A percentile compares a stretch with the other conserved stretches of the same genome.
Conservation (phyloP, 768 basidiomycete genomes). For the Leccinum arenicola region DNA sequence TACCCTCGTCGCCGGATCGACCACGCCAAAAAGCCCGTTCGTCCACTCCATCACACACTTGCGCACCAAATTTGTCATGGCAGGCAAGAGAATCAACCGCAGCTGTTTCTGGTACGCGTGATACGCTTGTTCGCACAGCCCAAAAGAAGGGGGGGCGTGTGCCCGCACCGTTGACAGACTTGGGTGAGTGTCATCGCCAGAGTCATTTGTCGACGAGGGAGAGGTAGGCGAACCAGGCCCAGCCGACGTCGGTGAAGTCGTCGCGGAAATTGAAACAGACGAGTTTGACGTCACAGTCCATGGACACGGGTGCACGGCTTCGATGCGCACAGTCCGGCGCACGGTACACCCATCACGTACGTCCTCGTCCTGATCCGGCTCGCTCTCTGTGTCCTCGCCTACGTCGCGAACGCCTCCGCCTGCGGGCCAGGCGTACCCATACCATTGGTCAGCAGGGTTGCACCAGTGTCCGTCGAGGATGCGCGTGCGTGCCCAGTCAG, state of each 20-base stretch:
- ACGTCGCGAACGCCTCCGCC: slow-evolving; percentile 30
- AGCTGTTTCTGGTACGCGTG: slow-evolving; percentile 57
- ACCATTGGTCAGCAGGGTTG: slow-evolving; percentile 72
- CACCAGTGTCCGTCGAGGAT: slow-evolving; percentile 78
- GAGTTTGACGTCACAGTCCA: slow-evolving; percentile 42
- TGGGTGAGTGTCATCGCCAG: slow-evolving; percentile 43
- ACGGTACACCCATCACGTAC: slow-evolving; percentile 14
- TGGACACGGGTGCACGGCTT: slow-evolving; percentile 53
- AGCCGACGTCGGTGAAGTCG: slow-evolving; percentile 17
- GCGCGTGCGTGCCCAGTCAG: slow-evolving; percentile 68
- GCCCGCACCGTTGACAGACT: slow-evolving; percentile 43
- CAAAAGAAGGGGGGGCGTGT: slow-evolving; percentile 56
- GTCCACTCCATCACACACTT: slow-evolving; percentile 63
- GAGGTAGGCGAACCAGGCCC: slow-evolving; percentile 28
- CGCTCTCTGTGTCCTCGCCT: slow-evolving; percentile 28
- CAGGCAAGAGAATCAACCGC: slow-evolving; percentile 56
- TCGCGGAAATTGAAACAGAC: slow-evolving; percentile 6
- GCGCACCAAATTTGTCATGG: slow-evolving; percentile 68
- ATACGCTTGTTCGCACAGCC: slow-evolving; percentile 64
- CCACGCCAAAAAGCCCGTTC: slow-evolving; percentile 36
- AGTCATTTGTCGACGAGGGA: slow-evolving; percentile 12
- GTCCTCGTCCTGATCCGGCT: slow-evolving; percentile 26
- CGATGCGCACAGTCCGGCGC: slow-evolving; percentile 21
- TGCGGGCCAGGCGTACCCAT: slow-evolving; percentile 42
- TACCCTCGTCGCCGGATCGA: slow-evolving; percentile 56